Evolutionary conservation across 495 filamentous ascomycete species (phyloP).

Genomic region (Talaromyces thailandensis): DNA sequence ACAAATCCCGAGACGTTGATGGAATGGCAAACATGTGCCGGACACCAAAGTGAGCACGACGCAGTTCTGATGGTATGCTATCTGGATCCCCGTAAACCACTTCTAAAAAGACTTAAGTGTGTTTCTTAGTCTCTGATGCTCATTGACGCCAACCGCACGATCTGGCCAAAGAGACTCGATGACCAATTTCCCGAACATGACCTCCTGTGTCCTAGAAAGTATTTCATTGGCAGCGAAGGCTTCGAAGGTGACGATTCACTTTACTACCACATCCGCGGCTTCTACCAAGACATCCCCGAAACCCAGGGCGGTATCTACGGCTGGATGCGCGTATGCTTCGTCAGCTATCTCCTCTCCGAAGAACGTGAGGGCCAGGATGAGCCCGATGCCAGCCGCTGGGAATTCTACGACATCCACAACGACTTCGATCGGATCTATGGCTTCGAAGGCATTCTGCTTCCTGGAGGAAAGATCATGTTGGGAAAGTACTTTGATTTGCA

Average conservation of each 20-base stretch:
- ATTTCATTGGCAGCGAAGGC: slow-evolving; percentile 19
- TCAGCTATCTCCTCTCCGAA: slow-evolving; percentile 17
- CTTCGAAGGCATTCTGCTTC: slow-evolving; percentile 44
- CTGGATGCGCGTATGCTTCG: slow-evolving; percentile 36
- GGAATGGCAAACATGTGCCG: slow-evolving; percentile 21
- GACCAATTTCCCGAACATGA: background rate
- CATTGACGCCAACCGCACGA: background rate
- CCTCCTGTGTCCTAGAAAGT: slow-evolving; percentile 5
- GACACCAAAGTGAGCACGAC: slow-evolving; percentile 13
- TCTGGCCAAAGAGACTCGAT: background rate
- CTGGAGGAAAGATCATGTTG: slow-evolving; percentile 36
- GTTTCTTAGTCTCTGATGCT: background rate
- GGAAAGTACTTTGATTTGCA: slow-evolving; percentile 35
- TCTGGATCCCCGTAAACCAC: background rate
- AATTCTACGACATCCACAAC: slow-evolving; percentile 3
- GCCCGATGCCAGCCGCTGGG: slow-evolving; percentile 15
- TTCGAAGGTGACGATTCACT: slow-evolving; percentile 2
- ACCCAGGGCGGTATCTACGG: slow-evolving; percentile 22
- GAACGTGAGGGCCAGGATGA: slow-evolving; percentile 4
- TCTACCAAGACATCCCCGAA: slow-evolving; percentile 16
- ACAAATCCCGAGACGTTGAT: slow-evolving; percentile 4
- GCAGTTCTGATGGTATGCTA: slow-evolving; percentile 17
- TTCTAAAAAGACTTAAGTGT: background rate
- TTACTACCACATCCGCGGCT: slow-evolving; percentile 18
- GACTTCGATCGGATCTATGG: slow-evolving; percentile 21